A percentile compares a stretch with the other conserved stretches of the same genome.
Conservation (phyloP, 192 early-diverging fungal genomes). For the Coemansia biformis region DNA sequence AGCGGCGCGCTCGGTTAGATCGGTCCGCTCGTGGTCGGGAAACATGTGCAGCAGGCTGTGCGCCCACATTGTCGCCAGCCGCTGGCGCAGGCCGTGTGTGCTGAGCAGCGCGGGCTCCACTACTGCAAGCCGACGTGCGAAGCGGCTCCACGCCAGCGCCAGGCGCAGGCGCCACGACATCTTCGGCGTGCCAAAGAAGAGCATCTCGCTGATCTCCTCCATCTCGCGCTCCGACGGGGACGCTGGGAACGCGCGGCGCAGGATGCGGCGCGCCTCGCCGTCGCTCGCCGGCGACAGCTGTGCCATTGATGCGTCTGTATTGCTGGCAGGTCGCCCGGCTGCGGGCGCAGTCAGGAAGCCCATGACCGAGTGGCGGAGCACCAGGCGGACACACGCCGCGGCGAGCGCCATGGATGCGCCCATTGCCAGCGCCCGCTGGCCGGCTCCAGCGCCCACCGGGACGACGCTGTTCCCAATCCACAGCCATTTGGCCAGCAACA, state of each 20-base stretch:
- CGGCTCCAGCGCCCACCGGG: neutral
- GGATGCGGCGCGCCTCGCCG: slow-evolving; percentile 11
- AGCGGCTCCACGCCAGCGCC: slow-evolving; percentile 31
- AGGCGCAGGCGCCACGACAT: slow-evolving; percentile 28
- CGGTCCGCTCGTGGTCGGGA: neutral
- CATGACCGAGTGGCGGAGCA: slow-evolving; percentile 26
- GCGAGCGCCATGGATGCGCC: neutral
- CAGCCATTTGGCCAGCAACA: slow-evolving; percentile 13
- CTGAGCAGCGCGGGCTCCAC: slow-evolving; percentile 28
- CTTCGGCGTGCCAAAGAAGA: slow-evolving; percentile 1
- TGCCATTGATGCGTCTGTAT: neutral
- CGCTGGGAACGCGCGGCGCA: slow-evolving; percentile 40
- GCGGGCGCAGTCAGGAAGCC: slow-evolving; percentile 21
- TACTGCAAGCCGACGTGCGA: slow-evolving; percentile 26
- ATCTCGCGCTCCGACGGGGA: slow-evolving; percentile 29
- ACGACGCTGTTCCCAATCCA: slow-evolving; percentile 14
- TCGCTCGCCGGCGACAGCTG: slow-evolving; percentile 11
- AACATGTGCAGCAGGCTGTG: slow-evolving; percentile 29
- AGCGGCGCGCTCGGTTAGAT: neutral
- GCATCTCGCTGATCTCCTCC: slow-evolving; percentile 25
- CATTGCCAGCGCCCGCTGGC: neutral
- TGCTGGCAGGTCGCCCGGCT: neutral
- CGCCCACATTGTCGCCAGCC: slow-evolving; percentile 23
- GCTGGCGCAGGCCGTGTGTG: slow-evolving; percentile 25
- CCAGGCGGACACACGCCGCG: slow-evolving; percentile 6